Percentiles rank a stretch among this genome's conserved stretches.
Evolutionary conservation across 257 asterid species (phyloP).

Genomic region (Solanum bulbocastanum): DNA sequence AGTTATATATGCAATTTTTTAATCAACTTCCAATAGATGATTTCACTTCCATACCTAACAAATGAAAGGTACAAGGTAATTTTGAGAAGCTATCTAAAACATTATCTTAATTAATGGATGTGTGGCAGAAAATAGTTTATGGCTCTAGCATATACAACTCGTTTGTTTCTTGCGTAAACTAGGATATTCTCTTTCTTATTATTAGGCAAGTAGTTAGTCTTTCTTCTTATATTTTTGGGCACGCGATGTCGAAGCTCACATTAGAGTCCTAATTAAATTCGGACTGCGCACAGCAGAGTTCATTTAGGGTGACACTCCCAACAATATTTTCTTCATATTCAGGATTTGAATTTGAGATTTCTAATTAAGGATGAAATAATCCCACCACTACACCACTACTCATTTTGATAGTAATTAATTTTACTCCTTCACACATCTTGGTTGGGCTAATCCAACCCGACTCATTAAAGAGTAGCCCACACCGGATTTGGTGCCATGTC

Average conservation of each 20-base stretch:
- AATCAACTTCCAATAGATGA: not conserved
- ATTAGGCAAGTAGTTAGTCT: not conserved
- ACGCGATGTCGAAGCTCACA: too few species aligned
- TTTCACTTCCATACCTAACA: not conserved
- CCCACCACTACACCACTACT: not conserved
- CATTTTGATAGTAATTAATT: not conserved
- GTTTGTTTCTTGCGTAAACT: not conserved
- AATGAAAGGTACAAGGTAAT: not conserved
- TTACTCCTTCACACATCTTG: too few species aligned
- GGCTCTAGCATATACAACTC: not conserved
- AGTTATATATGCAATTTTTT: not conserved
- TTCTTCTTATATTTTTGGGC: not conserved
- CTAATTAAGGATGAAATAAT: too few species aligned
- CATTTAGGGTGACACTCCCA: not conserved
- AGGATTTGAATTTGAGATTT: too few species aligned
- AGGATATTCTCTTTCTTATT: not conserved
- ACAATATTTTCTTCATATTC: too few species aligned
- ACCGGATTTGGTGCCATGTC: not conserved
- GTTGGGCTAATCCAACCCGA: not conserved
- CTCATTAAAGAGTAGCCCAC: not conserved
- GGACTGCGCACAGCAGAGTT: fast-evolving
- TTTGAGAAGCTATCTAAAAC: not conserved
- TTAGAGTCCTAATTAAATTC: too few species aligned
- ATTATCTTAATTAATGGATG: not conserved
- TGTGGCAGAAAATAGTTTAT: not conserved